These are phyloP conservation scores for Echeveria elegans DNA, from an alignment of 164 flowering plant species.

Conservation along the genomic window DNA sequence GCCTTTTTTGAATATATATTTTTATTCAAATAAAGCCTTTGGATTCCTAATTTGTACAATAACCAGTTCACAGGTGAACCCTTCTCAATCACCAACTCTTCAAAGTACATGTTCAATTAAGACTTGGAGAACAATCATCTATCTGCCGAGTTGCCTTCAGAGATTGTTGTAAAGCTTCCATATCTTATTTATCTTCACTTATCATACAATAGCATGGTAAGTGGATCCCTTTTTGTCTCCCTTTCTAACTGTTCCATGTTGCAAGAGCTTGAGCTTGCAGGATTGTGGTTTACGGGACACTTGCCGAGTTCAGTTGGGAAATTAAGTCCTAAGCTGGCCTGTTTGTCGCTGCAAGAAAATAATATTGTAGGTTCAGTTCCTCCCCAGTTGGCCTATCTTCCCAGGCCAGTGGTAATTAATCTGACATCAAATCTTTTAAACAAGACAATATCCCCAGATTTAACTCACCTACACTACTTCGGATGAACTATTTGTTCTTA, in stretches of 20 bases:
- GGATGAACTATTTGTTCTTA: too few species aligned
- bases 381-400: constrained; percentile 22
- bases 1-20: too few species aligned
- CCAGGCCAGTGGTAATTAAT: constrained; percentile 24
- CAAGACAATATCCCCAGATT: constrained; percentile 24
- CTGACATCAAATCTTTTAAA: constrained; percentile 26
- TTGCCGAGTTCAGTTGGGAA: constrained; percentile 26
- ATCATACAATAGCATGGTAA: constrained; percentile 31
- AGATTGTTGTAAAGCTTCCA: constrained; percentile 16
- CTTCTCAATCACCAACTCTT: constrained; percentile 23
- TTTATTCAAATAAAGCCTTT: too few species aligned
- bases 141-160: constrained; percentile 37
- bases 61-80: constrained; percentile 40
- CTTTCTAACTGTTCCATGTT: constrained; percentile 32
- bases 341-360: constrained; percentile 31
- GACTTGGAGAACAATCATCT: constrained; percentile 41
- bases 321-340: constrained; percentile 12
- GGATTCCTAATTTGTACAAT: constrained; percentile 27
- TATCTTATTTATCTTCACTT: constrained; percentile 23
- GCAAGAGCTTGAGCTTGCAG: constrained; percentile 34
- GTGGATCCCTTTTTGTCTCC: constrained; percentile 35
- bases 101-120: constrained; percentile 16
- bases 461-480: constrained; percentile 14
- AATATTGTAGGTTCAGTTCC: constrained; percentile 38
- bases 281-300: constrained; percentile 40